phyloP scores from a whole-genome alignment of 768 basidiomycete genomes.

The Hypholoma fasciculare region DNA sequence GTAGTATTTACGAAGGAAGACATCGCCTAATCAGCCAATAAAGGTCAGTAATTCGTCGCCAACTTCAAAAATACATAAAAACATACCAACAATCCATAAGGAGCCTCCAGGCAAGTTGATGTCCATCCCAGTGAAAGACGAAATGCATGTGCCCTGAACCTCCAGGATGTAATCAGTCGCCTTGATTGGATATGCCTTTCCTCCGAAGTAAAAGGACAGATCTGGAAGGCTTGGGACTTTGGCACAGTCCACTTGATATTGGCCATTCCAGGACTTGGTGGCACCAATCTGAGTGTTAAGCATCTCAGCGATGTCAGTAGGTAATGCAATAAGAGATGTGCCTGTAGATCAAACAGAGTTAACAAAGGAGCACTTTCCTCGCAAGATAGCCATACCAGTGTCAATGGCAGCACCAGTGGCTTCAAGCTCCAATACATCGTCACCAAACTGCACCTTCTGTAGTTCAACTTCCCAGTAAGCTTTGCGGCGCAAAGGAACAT shows the following conservation, averaged over 20 bases:
- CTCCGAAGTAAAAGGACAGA: conserved; percentile 80
- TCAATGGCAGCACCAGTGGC: conserved; percentile 94
- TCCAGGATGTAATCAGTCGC: conserved; percentile 89
- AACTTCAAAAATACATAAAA: too few relatives aligned
- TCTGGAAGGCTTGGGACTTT: conserved; percentile 85
- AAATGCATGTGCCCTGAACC: conserved; percentile 91
- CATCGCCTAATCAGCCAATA: conserved; percentile 60
- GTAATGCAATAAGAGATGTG: conserved; percentile 92
- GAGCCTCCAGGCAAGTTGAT: conserved; percentile 77
- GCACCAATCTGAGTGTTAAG: conserved; percentile 95
- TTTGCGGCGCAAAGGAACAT: conserved; percentile 91
- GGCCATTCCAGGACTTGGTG: conserved; percentile 93
- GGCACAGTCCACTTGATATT: conserved; percentile 88
- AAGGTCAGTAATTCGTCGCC: too few relatives aligned
- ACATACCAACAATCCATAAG: conserved; percentile 89
- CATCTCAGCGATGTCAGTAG: conserved; percentile 96
- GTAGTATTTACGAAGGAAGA: conserved; percentile 89
- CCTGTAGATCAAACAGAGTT: conserved; percentile 41
- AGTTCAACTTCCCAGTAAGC: conserved; percentile 99
- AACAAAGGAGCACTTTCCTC: background rate
- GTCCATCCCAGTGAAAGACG: conserved; percentile 89
- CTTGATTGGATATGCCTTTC: conserved; percentile 76
- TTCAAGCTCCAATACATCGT: conserved; percentile 86
- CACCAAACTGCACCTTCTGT: conserved; percentile 80
- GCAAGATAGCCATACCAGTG: conserved; percentile 51